phyloP scores from a whole-genome alignment of 1,284 basidiomycete species.

The Apiotrichum gracile region DNA sequence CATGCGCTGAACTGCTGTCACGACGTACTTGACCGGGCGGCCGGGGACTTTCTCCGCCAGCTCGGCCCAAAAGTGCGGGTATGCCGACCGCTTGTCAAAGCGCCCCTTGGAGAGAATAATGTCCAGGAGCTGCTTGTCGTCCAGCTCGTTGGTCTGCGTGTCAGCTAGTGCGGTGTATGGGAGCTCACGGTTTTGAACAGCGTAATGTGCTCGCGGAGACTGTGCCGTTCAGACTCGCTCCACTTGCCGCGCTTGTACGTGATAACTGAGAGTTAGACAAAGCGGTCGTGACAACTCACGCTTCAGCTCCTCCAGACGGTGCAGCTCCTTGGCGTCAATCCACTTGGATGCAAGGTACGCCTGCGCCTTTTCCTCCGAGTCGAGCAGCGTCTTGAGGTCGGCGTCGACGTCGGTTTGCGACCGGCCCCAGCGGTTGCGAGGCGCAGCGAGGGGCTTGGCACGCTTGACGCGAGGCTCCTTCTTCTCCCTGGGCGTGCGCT shows the following conservation, averaged over 20 bases:
- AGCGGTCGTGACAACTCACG: conserved; percentile 21
- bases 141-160: conserved; percentile 7
- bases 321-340: conserved; percentile 24
- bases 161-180: not conserved
- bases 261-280: conserved; percentile 20
- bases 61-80: conserved; percentile 35
- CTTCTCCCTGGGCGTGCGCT: not conserved
- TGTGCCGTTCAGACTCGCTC: conserved; percentile 21
- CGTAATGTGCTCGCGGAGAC: conserved; percentile 23
- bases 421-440: conserved; percentile 3
- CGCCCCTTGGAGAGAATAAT: conserved; percentile 27
- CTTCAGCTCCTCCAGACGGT: conserved; percentile 27
- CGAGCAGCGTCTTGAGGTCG: not conserved
- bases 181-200: conserved; percentile 12
- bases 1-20: conserved; percentile 29
- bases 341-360: conserved; percentile 29
- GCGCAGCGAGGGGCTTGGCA: not conserved
- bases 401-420: not conserved
- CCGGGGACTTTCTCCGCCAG: conserved; percentile 31
- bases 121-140: conserved; percentile 23
- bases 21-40: conserved; percentile 35
- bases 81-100: conserved; percentile 17
- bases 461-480: not conserved
- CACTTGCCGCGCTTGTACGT: conserved; percentile 35
- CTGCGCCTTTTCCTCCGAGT: conserved; percentile 5